These are phyloP conservation scores for Durio zibethinus DNA, from an alignment of 345 rosid species.

Conservation along the genomic window DNA sequence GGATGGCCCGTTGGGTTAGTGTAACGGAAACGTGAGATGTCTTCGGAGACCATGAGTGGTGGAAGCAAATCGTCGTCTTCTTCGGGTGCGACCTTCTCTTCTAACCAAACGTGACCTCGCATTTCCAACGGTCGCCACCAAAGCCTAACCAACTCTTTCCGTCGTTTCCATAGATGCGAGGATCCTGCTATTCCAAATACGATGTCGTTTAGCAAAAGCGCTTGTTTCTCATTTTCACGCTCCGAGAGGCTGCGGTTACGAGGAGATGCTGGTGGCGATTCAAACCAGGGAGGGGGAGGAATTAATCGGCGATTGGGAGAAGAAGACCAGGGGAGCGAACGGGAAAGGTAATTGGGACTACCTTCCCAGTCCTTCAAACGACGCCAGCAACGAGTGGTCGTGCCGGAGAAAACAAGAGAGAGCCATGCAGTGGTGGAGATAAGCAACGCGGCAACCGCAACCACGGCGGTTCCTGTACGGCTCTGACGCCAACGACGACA, in stretches of 20 bases:
- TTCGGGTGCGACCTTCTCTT: conserved; percentile 43
- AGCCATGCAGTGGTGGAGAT: conserved; percentile 76
- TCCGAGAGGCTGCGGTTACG: conserved; percentile 45
- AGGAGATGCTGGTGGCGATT: conserved; percentile 14
- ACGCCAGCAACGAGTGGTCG: conserved; percentile 54
- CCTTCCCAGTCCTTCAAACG: conserved; percentile 54
- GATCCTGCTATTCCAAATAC: conserved; percentile 95
- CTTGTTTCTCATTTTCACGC: conserved; percentile 8
- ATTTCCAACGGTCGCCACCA: conserved; percentile 77
- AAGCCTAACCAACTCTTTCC: conserved; percentile 75
- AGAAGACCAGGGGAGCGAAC: conserved; percentile 7
- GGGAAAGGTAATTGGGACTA: conserved; percentile 19
- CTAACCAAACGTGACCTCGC: conserved; percentile 92
- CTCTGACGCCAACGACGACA: conserved; percentile 53
- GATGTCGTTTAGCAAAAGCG: conserved; percentile 44
- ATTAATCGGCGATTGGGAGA: neutral
- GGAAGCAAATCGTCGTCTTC: conserved; percentile 65
- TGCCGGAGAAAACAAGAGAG: conserved; percentile 68
- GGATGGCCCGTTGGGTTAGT: conserved; percentile 93
- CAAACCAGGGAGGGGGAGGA: conserved; percentile 19
- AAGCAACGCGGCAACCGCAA: conserved; percentile 55
- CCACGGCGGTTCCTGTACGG: conserved; percentile 47
- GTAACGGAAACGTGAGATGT: conserved; percentile 83
- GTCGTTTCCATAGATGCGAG: conserved; percentile 68
- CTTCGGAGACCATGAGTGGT: conserved; percentile 68